Conservation (phyloP, 768 basidiomycete genomes). For the Tricholoma bakamatsutake region DNA sequence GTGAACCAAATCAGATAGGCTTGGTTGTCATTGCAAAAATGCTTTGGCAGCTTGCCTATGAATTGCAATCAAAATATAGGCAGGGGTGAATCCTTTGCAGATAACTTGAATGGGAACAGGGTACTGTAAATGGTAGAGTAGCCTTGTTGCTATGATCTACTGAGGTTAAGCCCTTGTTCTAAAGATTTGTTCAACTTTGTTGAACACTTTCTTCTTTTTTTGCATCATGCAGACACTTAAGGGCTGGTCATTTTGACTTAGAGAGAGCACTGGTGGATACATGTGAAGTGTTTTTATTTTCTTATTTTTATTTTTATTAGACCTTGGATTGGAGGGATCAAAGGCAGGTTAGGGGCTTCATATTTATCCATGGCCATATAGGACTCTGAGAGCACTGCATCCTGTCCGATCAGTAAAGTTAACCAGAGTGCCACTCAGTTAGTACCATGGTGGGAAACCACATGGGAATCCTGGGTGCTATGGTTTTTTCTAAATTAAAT, state of each 20-base stretch:
- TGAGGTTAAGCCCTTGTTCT: conserved; percentile 70
- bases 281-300: too few relatives aligned
- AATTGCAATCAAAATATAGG: conserved; percentile 63
- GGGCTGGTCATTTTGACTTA: too few relatives aligned
- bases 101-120: conserved; percentile 72
- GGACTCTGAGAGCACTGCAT: conserved; percentile 34
- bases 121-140: conserved; percentile 55
- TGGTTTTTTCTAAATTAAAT: too few relatives aligned
- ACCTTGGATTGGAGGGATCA: too few relatives aligned
- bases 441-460: conserved; percentile 9
- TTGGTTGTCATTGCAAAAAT: conserved; percentile 43
- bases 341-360: too few relatives aligned
- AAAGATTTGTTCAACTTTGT: conserved; percentile 23
- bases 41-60: conserved; percentile 42
- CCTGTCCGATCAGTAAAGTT: conserved; percentile 9
- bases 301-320: too few relatives aligned
- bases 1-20: conserved; percentile 22
- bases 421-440: conserved; percentile 9
- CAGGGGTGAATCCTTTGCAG: conserved; percentile 74
- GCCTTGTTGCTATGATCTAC: conserved; percentile 13
- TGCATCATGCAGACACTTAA: too few relatives aligned
- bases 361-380: conserved; percentile 36
- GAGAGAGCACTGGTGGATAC: too few relatives aligned
- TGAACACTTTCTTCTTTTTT: background rate
- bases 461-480: conserved; percentile 4